A percentile compares a stretch with the other conserved stretches of the same genome.
Conservation (phyloP, 257 asterid genomes). For the Knoxia roxburghii region DNA sequence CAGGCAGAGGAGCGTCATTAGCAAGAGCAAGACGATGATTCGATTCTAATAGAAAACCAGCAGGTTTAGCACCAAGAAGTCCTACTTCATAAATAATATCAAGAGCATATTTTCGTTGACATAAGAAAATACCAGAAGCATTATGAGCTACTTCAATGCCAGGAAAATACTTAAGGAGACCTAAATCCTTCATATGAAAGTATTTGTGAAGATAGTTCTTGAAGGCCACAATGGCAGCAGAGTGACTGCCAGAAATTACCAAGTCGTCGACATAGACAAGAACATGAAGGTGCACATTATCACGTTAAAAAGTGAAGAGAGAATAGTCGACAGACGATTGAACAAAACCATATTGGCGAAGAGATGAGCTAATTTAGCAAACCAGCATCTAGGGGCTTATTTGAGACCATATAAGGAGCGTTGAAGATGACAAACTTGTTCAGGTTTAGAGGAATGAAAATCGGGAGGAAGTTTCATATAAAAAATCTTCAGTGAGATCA, state of each 20-base stretch:
- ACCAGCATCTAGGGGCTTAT: slow-evolving; percentile 2
- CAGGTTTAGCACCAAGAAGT: neutral
- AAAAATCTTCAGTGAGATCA: neutral
- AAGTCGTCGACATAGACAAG: neutral
- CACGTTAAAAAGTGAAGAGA: neutral
- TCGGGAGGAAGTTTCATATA: neutral
- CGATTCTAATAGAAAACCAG: neutral
- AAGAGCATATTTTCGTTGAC: neutral
- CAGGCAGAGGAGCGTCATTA: neutral
- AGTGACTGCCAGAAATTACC: neutral
- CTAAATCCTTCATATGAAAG: neutral
- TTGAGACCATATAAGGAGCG: neutral
- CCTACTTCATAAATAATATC: neutral
- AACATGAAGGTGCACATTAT: neutral
- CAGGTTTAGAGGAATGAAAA: neutral
- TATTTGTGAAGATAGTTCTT: neutral
- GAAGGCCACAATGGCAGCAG: neutral
- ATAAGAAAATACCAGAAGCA: neutral
- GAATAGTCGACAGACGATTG: neutral
- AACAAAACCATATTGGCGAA: neutral
- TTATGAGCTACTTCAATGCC: slow-evolving; percentile 2
- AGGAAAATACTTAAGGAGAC: neutral
- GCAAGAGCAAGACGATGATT: neutral
- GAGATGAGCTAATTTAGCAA: neutral
- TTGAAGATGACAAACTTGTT: neutral